phyloP scores from a whole-genome alignment of 2,329 filamentous ascomycete species.

The Botrytis pseudocinerea region DNA sequence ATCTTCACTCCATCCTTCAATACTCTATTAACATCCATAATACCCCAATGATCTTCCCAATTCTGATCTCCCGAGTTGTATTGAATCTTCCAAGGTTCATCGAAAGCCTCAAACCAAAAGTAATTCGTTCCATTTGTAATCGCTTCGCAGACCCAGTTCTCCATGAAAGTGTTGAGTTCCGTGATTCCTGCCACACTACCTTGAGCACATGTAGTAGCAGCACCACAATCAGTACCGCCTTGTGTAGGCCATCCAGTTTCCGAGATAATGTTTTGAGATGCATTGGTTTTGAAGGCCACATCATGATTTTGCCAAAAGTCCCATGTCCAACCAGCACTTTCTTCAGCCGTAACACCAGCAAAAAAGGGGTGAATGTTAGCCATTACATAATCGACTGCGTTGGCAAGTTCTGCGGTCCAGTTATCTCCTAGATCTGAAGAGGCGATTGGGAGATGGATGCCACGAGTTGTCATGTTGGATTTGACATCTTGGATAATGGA shows the following conservation, averaged over 20 bases:
- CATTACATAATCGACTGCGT: slow-evolving; percentile 84
- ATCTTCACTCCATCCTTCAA: slow-evolving; percentile 83
- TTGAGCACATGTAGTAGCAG: slow-evolving; percentile 55
- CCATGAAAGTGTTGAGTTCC: slow-evolving; percentile 84
- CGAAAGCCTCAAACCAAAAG: slow-evolving; percentile 97
- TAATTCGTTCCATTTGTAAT: slow-evolving; percentile 84
- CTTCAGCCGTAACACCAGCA: slow-evolving; percentile 67
- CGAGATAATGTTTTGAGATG: slow-evolving; percentile 73
- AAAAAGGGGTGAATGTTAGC: slow-evolving; percentile 98
- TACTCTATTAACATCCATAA: slow-evolving; percentile 82
- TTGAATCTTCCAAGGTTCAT: slow-evolving; percentile 88
- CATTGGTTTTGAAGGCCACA: slow-evolving; percentile 59
- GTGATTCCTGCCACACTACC: slow-evolving; percentile 76
- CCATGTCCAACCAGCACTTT: slow-evolving; percentile 78
- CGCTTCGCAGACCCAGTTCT: slow-evolving; percentile 79
- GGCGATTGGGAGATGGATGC: slow-evolving; percentile 71
- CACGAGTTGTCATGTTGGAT: slow-evolving; percentile 66
- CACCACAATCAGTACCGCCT: slow-evolving; percentile 78
- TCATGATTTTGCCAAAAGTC: slow-evolving; percentile 77
- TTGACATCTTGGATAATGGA: slow-evolving; percentile 67
- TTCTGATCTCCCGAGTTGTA: slow-evolving; percentile 69
- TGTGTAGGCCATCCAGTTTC: slow-evolving; percentile 89
- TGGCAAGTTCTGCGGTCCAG: slow-evolving; percentile 71
- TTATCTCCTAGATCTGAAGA: slow-evolving; percentile 88
- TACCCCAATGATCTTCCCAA: slow-evolving; percentile 96